Evolutionary conservation across 2,329 filamentous ascomycete genomes (phyloP).

Genomic region (Alternaria atra): DNA sequence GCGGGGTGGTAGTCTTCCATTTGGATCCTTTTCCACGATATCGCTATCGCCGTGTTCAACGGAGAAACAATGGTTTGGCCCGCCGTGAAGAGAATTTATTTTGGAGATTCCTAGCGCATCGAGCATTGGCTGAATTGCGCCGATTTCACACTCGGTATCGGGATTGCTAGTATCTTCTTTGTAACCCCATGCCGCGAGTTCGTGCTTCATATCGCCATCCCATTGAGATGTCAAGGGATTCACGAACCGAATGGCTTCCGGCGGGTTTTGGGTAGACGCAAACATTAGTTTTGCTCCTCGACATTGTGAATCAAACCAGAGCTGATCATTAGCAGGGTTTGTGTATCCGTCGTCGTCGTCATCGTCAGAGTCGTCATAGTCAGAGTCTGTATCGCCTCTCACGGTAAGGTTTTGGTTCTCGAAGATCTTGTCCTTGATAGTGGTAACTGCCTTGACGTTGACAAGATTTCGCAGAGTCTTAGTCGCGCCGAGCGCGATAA

Average conservation of each 20-base stretch:
- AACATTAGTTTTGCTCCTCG: not conserved
- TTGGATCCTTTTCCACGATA: not conserved
- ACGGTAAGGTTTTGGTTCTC: not conserved
- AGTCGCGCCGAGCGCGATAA: not conserved
- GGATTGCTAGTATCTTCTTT: not conserved
- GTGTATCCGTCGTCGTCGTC: not conserved
- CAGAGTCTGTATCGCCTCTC: not conserved
- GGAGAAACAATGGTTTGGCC: constrained; percentile 4
- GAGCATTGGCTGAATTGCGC: not conserved
- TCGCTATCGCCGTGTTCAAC: not conserved
- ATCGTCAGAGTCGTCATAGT: not conserved
- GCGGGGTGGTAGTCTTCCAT: not conserved
- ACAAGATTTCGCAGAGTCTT: not conserved
- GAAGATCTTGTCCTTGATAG: not conserved
- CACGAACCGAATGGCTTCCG: not conserved
- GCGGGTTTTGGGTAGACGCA: not conserved
- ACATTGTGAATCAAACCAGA: not conserved
- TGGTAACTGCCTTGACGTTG: not conserved
- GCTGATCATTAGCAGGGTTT: not conserved
- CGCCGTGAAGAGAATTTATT: not conserved
- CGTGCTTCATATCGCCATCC: not conserved
- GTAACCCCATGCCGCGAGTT: constrained; percentile 1
- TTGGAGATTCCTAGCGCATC: not conserved
- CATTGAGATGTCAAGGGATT: not conserved
- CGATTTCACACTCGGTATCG: not conserved